Conservation (phyloP, 192 early-diverging fungal genomes). For the Gigaspora rosea region DNA sequence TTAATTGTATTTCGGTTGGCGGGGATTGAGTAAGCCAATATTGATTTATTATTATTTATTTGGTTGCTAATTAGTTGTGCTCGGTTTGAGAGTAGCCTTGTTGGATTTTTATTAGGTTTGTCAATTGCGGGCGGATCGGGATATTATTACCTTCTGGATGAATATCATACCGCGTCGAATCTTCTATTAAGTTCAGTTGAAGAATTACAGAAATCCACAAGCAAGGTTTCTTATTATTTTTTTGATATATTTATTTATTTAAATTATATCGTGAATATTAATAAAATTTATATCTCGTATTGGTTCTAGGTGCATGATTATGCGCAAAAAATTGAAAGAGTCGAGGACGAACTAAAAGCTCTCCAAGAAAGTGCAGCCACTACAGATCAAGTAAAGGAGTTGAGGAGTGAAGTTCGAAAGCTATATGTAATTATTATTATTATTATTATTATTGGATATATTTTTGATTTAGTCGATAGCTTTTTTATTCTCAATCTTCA, state of each 20-base stretch:
- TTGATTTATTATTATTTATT: too few species aligned
- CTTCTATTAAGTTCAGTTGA: conserved; percentile 75
- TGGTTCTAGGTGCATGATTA: conserved; percentile 62
- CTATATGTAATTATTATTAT: conserved; percentile 40
- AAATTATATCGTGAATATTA: not conserved
- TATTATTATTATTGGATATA: too few species aligned
- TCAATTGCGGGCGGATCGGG: conserved; percentile 70
- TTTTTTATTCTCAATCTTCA: too few species aligned
- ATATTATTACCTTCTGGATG: conserved; percentile 85
- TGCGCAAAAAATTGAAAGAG: conserved; percentile 73
- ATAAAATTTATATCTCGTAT: not conserved
- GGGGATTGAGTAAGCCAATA: too few species aligned
- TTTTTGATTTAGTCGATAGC: too few species aligned
- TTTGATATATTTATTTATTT: not conserved
- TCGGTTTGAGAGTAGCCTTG: conserved; percentile 46
- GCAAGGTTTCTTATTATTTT: conserved; percentile 54
- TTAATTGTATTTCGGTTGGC: too few species aligned
- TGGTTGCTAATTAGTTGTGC: too few species aligned
- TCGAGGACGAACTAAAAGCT: conserved; percentile 66
- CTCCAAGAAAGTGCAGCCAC: conserved; percentile 62
- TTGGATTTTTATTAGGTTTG: conserved; percentile 81
- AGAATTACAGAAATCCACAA: conserved; percentile 74
- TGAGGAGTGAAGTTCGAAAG: conserved; percentile 53
- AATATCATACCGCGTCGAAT: conserved; percentile 77
- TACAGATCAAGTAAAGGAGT: conserved; percentile 54